phyloP scores from a whole-genome alignment of 2,329 filamentous ascomycete genomes.

The Xylariomycetidae sp. region DNA sequence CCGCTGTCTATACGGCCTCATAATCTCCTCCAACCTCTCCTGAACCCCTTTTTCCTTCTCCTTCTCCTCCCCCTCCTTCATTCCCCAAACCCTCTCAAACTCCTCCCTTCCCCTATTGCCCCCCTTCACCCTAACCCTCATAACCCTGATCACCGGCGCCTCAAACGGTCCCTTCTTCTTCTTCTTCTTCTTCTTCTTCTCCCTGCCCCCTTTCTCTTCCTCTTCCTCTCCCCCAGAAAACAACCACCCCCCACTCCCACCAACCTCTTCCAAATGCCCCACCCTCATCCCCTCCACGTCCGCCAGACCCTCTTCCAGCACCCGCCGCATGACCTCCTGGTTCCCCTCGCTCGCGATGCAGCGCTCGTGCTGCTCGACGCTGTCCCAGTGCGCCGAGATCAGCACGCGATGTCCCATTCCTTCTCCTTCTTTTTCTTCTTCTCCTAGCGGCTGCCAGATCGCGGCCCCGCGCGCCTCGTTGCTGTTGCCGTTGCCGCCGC shows the following conservation, averaged over 20 bases:
- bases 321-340: constrained; percentile 3
- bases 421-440: background rate
- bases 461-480: constrained; percentile 11
- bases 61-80: background rate
- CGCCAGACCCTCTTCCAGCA: background rate
- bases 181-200: no score
- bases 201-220: no score
- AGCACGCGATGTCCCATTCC: constrained; percentile 10
- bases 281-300: constrained; percentile 2
- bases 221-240: constrained; percentile 4
- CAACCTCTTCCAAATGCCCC: background rate
- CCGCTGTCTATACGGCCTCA: constrained; percentile 7
- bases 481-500: no score
- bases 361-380: constrained; percentile 12
- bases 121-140: constrained; percentile 5
- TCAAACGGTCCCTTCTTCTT: background rate
- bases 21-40: background rate
- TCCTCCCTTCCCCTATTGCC: constrained; percentile 5
- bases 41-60: background rate
- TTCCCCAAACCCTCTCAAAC: constrained; percentile 5
- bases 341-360: constrained; percentile 13
- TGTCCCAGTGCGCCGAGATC: constrained; percentile 18
- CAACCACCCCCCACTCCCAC: constrained; percentile 1
- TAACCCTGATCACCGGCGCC: constrained; percentile 10
- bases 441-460: constrained; percentile 12